Percentiles rank a stretch among this genome's conserved stretches.
phyloP scores from a whole-genome alignment of 2,329 filamentous ascomycete species.

The Pseudopyricularia javanii region DNA sequence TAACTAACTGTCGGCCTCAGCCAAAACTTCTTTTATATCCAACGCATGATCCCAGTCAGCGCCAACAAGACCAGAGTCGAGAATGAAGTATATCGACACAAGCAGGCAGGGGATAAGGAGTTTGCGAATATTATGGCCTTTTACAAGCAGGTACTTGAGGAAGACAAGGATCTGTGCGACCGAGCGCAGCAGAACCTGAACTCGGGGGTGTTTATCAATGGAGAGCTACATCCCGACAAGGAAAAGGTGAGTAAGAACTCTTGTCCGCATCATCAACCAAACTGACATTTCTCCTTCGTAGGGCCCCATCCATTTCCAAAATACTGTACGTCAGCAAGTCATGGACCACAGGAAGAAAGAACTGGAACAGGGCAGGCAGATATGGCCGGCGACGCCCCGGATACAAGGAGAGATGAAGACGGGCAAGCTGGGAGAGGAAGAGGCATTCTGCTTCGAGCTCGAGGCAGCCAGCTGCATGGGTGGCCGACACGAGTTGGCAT shows the following conservation, averaged over 20 bases:
- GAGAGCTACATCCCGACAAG: slow-evolving; percentile 47
- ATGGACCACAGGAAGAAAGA: slow-evolving; percentile 13
- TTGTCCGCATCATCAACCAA: too few species aligned
- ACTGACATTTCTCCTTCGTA: too few species aligned
- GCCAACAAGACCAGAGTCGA: slow-evolving; percentile 40
- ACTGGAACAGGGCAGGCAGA: slow-evolving; percentile 12
- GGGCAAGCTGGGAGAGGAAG: not conserved
- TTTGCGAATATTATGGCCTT: slow-evolving; percentile 44
- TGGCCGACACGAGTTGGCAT: too few species aligned
- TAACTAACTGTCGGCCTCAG: slow-evolving; percentile 15
- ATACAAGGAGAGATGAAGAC: not conserved
- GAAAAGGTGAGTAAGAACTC: too few species aligned
- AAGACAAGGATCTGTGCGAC: slow-evolving; percentile 51
- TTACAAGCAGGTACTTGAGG: slow-evolving; percentile 51
- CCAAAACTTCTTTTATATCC: slow-evolving; percentile 50
- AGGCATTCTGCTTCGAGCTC: not conserved
- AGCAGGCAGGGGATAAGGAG: slow-evolving; percentile 41
- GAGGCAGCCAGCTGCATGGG: too few species aligned
- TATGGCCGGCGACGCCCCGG: slow-evolving; percentile 6
- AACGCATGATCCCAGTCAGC: slow-evolving; percentile 44
- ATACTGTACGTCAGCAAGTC: slow-evolving; percentile 11
- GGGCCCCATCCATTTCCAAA: slow-evolving; percentile 36
- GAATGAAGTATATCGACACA: slow-evolving; percentile 53
- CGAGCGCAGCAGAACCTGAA: slow-evolving; percentile 48
- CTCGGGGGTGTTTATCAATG: slow-evolving; percentile 48